A percentile compares a stretch with the other conserved stretches of the same genome.
Conservation (phyloP, 2,329 filamentous ascomycete genomes). For the Pestalotiopsis sp. region DNA sequence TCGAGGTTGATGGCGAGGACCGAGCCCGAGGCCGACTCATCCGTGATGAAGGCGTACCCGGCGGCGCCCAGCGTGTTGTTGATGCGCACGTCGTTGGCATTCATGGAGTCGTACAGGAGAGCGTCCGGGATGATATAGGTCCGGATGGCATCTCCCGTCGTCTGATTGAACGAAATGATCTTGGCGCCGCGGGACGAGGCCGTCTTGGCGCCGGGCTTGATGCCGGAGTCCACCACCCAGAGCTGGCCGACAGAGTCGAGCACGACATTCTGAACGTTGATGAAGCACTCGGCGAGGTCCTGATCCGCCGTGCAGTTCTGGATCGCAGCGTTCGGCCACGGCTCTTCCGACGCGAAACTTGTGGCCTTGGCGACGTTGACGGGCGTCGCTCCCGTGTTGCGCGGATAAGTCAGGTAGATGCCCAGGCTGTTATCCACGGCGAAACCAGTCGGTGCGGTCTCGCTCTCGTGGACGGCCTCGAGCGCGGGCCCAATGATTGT, state of each 20-base stretch:
- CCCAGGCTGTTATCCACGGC: conserved; percentile 39
- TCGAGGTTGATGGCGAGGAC: conserved; percentile 41
- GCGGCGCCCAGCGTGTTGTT: conserved; percentile 42
- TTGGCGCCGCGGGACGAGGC: conserved; percentile 40
- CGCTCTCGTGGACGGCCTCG: conserved; percentile 40
- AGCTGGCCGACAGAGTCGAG: conserved; percentile 39
- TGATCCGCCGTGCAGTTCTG: conserved; percentile 41
- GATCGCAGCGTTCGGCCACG: conserved; percentile 41
- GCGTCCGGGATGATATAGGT: conserved; percentile 40
- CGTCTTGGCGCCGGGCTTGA: conserved; percentile 30
- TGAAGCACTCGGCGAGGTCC: conserved; percentile 43
- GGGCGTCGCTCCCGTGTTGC: conserved; percentile 37
- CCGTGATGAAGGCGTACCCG: conserved; percentile 44
- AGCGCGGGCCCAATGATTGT: conserved; percentile 36
- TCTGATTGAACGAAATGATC: conserved; percentile 43
- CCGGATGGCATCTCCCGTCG: conserved; percentile 29
- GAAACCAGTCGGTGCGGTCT: conserved; percentile 39
- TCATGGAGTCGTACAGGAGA: conserved; percentile 36
- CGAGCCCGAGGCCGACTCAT: conserved; percentile 39
- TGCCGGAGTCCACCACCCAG: conserved; percentile 44
- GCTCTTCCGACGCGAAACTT: conserved; percentile 38
- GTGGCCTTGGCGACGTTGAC: conserved; percentile 42
- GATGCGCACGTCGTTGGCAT: conserved; percentile 45
- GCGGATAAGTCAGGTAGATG: conserved; percentile 45
- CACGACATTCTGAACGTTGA: conserved; percentile 48